These are phyloP conservation scores for Fraxinus velutina DNA, from an alignment of 305 asterid genomes.

Conservation along the genomic window DNA sequence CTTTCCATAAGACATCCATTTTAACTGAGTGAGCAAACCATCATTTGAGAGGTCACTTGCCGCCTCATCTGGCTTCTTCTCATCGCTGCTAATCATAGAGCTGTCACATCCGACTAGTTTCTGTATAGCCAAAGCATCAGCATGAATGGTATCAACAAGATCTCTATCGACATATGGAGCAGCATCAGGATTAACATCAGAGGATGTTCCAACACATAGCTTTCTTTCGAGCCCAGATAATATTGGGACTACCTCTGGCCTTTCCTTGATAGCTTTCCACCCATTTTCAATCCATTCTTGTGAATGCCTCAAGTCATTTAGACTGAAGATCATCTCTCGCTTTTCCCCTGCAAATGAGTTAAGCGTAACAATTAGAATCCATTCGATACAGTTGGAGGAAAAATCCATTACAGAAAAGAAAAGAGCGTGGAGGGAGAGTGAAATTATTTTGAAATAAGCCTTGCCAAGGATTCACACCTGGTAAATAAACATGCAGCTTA, in stretches of 20 bases:
- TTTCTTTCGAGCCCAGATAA: slow-evolving; percentile 15
- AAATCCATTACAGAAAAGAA: background rate
- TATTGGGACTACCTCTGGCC: slow-evolving; percentile 39
- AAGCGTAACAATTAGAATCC: background rate
- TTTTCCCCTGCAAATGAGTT: slow-evolving; percentile 50
- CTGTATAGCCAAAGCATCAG: background rate
- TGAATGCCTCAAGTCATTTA: slow-evolving; percentile 53
- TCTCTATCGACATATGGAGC: background rate
- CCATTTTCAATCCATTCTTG: slow-evolving; percentile 56
- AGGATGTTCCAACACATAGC: background rate
- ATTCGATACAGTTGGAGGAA: background rate
- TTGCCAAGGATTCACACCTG: slow-evolving; percentile 39
- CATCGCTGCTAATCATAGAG: background rate
- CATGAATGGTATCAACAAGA: background rate
- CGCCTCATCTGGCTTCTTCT: slow-evolving; percentile 11
- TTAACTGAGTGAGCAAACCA: slow-evolving; percentile 39
- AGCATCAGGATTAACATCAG: slow-evolving; percentile 13
- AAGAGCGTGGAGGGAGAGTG: background rate
- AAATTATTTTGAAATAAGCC: background rate
- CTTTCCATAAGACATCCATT: slow-evolving; percentile 71
- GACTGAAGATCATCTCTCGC: slow-evolving; percentile 35
- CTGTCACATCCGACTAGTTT: slow-evolving; percentile 2
- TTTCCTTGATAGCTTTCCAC: slow-evolving; percentile 55
- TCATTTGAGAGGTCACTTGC: slow-evolving; percentile 55
- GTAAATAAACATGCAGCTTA: slow-evolving; percentile 47